These are phyloP conservation scores for Aspergillus pseudoterreus DNA, from an alignment of 2,329 filamentous ascomycete species.

Conservation along the genomic window DNA sequence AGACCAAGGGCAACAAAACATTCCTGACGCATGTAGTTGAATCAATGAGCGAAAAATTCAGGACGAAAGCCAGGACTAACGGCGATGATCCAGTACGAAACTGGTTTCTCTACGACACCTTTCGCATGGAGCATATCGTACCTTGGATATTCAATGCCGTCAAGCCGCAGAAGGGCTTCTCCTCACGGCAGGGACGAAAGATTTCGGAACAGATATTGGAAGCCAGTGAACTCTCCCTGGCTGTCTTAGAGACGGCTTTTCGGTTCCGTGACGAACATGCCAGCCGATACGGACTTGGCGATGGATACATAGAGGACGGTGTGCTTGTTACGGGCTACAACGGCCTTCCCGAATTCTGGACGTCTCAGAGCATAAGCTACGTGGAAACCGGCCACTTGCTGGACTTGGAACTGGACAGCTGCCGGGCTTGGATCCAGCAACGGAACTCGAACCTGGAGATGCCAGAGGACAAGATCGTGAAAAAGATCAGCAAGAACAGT, in stretches of 20 bases:
- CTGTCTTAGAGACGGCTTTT: conserved; percentile 60
- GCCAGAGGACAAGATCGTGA: conserved; percentile 34
- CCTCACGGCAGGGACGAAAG: conserved; percentile 49
- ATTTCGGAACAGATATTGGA: conserved; percentile 55
- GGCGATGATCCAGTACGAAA: conserved; percentile 74
- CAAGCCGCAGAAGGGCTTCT: conserved; percentile 65
- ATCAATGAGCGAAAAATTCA: conserved; percentile 72
- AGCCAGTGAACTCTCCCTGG: conserved; percentile 70
- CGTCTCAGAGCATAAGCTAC: conserved; percentile 53
- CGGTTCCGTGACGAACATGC: conserved; percentile 70
- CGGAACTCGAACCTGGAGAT: conserved; percentile 23
- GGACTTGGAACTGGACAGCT: conserved; percentile 39
- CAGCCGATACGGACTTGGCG: conserved; percentile 66
- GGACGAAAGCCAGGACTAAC: conserved; percentile 56
- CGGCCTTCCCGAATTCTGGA: conserved; percentile 79
- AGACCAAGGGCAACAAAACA: conserved; percentile 58
- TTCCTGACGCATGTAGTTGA: conserved; percentile 71
- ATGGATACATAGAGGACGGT: conserved; percentile 63
- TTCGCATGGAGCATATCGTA: conserved; percentile 68
- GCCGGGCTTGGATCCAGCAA: conserved; percentile 36
- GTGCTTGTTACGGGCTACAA: conserved; percentile 63
- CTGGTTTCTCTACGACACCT: conserved; percentile 78
- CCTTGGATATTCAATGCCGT: conserved; percentile 76
- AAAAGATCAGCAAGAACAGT: conserved; percentile 50
- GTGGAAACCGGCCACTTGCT: conserved; percentile 37